These are phyloP conservation scores for Scytalidium lignicola DNA, from an alignment of 2,329 filamentous ascomycete species.

Conservation along the genomic window DNA sequence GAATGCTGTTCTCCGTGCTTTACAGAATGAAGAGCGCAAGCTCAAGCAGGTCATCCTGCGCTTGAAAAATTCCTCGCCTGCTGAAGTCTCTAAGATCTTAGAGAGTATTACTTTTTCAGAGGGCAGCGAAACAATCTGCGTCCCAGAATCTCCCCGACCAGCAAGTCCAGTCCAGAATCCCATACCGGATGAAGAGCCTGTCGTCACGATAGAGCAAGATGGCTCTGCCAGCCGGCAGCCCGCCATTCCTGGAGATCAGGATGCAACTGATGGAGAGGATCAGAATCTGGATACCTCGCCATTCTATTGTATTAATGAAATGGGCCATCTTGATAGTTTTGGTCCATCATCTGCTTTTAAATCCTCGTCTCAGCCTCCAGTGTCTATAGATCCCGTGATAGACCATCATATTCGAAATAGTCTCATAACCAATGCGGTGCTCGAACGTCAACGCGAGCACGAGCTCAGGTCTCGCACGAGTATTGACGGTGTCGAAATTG, in stretches of 20 bases:
- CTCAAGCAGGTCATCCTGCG: not conserved
- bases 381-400: not conserved
- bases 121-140: not conserved
- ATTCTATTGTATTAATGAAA: slow-evolving; percentile 5
- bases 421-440: not conserved
- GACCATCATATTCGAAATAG: not conserved
- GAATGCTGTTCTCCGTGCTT: not conserved
- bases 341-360: slow-evolving; percentile 7
- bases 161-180: not conserved
- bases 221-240: not conserved
- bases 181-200: not conserved
- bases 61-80: not conserved
- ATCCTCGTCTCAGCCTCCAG: not conserved
- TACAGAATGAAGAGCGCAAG: slow-evolving; percentile 1
- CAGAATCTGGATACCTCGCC: slow-evolving; percentile 2
- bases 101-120: not conserved
- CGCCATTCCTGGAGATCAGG: not conserved
- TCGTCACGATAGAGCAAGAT: not conserved
- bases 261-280: not conserved
- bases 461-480: not conserved
- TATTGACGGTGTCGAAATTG: slow-evolving; percentile 22
- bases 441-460: not conserved
- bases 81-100: not conserved
- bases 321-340: slow-evolving; percentile 4
- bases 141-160: not conserved